These are phyloP conservation scores for Thymus quinquecostatus DNA, from an alignment of 257 asterid genomes.

Conservation along the genomic window DNA sequence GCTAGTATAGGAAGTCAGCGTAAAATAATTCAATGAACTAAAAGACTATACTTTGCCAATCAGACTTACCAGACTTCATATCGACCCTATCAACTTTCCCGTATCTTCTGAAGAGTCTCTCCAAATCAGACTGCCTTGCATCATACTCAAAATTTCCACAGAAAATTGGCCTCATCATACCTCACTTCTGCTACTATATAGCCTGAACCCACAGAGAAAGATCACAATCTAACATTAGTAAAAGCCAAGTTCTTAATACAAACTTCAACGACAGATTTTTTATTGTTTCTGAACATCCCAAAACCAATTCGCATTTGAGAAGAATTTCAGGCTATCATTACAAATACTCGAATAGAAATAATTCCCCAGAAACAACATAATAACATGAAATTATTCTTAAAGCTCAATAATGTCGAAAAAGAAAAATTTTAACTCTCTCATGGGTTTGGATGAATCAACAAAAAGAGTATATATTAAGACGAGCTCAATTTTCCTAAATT, in stretches of 20 bases:
- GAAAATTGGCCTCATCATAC: slow-evolving; percentile 72
- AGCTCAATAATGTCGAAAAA: neutral
- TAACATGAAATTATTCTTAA: neutral
- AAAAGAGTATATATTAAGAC: neutral
- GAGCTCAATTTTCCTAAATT: neutral
- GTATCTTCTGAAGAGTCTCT: slow-evolving; percentile 73
- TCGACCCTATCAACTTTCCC: slow-evolving; percentile 82
- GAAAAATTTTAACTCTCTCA: neutral
- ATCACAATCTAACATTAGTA: slow-evolving; percentile 15
- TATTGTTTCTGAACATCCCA: neutral
- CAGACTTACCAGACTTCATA: slow-evolving; percentile 79
- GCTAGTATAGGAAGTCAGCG: neutral
- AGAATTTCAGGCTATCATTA: neutral
- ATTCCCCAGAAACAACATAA: neutral
- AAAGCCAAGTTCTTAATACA: neutral
- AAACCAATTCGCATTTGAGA: neutral
- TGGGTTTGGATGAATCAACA: neutral
- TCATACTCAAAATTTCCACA: slow-evolving; percentile 82
- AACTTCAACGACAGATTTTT: neutral
- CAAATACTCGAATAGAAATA: slow-evolving; percentile 4
- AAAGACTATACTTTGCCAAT: slow-evolving; percentile 1
- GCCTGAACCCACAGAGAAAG: slow-evolving; percentile 28
- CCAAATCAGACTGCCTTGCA: slow-evolving; percentile 82
- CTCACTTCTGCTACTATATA: slow-evolving; percentile 27
- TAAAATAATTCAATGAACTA: neutral